phyloP scores from a whole-genome alignment of 2,329 filamentous ascomycete species.

The Botrytis byssoidea region DNA sequence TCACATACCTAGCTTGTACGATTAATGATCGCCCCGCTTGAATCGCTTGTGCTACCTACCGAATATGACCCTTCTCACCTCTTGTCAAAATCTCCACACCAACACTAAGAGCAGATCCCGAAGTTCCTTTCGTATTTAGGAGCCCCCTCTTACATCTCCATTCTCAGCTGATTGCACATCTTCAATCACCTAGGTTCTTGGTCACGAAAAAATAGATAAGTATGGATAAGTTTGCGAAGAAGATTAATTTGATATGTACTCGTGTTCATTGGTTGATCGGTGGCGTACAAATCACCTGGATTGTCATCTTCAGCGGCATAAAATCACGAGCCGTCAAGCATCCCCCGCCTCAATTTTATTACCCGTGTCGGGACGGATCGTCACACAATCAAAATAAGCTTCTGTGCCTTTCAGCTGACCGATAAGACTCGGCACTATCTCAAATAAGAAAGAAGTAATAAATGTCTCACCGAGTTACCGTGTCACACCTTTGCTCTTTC shows the following conservation, averaged over 20 bases:
- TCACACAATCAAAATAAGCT: not conserved
- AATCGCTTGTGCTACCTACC: not conserved
- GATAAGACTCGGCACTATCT: slow-evolving; percentile 1
- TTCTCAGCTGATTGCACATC: not conserved
- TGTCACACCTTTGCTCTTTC: not conserved
- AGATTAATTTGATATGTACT: not conserved
- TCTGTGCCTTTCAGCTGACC: not conserved
- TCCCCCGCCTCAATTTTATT: not conserved
- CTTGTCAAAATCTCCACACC: not conserved
- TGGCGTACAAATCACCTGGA: not conserved
- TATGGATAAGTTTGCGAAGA: not conserved
- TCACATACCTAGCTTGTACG: not conserved
- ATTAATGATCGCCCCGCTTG: not conserved
- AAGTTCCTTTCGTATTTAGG: not conserved
- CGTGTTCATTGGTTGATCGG: not conserved
- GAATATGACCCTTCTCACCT: not conserved
- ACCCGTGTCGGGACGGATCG: not conserved
- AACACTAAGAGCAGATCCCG: not conserved
- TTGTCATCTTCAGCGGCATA: not conserved
- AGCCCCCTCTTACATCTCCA: not conserved
- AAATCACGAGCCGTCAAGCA: not conserved
- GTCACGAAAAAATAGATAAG: not conserved
- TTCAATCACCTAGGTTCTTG: not conserved
- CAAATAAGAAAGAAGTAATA: not conserved
- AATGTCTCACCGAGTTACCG: not conserved